Percentiles rank a stretch among this genome's conserved stretches.
Evolutionary conservation across 257 asterid genomes (phyloP).

Genomic region (Ballota nigra): DNA sequence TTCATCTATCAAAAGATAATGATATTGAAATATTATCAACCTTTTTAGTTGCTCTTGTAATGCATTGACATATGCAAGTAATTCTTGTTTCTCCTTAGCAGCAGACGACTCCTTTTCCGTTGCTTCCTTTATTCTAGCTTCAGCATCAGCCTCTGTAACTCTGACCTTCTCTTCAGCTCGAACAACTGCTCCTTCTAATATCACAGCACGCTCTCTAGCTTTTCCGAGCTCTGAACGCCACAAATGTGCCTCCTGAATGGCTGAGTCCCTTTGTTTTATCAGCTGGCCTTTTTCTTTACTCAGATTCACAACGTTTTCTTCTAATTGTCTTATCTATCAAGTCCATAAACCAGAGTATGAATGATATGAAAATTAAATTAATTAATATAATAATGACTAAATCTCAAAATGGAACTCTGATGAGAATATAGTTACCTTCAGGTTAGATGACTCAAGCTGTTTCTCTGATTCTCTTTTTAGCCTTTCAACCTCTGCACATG

Average conservation of each 20-base stretch:
- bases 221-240: slow-evolving; percentile 99
- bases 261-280: slow-evolving; percentile 68
- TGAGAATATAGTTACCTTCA: slow-evolving; percentile 46
- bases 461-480: slow-evolving; percentile 58
- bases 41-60: slow-evolving; percentile 85
- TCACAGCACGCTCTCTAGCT: slow-evolving; percentile 89
- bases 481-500: slow-evolving; percentile 74
- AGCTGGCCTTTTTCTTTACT: slow-evolving; percentile 75
- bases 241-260: slow-evolving; percentile 82
- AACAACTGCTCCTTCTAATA: slow-evolving; percentile 91
- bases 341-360: slow-evolving; percentile 18
- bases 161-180: slow-evolving; percentile 94
- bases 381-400: neutral
- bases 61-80: slow-evolving; percentile 59
- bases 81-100: slow-evolving; percentile 76
- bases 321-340: slow-evolving; percentile 61
- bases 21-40: slow-evolving; percentile 29
- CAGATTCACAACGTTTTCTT: slow-evolving; percentile 51
- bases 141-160: slow-evolving; percentile 78
- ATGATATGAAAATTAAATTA: neutral
- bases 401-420: slow-evolving; percentile 6
- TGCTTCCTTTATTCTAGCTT: slow-evolving; percentile 76
- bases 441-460: slow-evolving; percentile 51
- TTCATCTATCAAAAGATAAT: neutral
- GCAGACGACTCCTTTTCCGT: slow-evolving; percentile 62